Base-by-base conservation (phyloP, 371 early-diverging fungal genomes). In the Rhizopus delemar region DNA sequence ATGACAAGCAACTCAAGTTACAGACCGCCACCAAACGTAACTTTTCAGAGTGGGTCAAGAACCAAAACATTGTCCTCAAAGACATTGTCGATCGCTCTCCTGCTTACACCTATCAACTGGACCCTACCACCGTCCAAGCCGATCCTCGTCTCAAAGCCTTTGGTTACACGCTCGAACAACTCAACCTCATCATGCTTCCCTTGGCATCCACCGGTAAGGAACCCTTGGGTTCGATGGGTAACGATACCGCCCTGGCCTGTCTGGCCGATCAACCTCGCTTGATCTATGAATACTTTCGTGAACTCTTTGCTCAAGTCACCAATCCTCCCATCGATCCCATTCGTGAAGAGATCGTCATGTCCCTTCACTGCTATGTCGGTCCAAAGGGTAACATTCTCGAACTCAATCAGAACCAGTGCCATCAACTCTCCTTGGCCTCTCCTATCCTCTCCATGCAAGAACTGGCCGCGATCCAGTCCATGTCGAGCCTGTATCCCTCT, bases 291-390 rank as follows among this genome's bases (percentile, higher is more conserved):
- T 98, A 97, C 81, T 95, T 98, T 80, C 88, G 96, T 36, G 92
- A 98, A 77, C 80, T 97, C 16, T 96, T 96, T 63, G 98, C 98
- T 31, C 98, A 98, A 75, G 98, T 97, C 49, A 95, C 96, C 53
- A 95, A 97, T 64, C 94, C 94, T 59, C 96, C 98, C 13, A 97
- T 98, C 57, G 98, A 98, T 80, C 97, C 98, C 34, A 96, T 98
- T 69, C 94, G 98, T 68, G 97, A 98, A 76, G 90, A 91, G 60
- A 91, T 97, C 62, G 95, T 97, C 79, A 98, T 97, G 97, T 92
- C 93, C 13, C 85, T 96, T 38, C 88, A 91, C 49, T 95, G 96
- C 81, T 91, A 92, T 71, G 85, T 98, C 22, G 98, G 98, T 36
- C 94, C 97, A 8, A 92, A 92, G 70, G 95, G 95, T 50, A 98